Conservation (phyloP, 495 filamentous ascomycete species). For the Aspergillus panamensis region DNA sequence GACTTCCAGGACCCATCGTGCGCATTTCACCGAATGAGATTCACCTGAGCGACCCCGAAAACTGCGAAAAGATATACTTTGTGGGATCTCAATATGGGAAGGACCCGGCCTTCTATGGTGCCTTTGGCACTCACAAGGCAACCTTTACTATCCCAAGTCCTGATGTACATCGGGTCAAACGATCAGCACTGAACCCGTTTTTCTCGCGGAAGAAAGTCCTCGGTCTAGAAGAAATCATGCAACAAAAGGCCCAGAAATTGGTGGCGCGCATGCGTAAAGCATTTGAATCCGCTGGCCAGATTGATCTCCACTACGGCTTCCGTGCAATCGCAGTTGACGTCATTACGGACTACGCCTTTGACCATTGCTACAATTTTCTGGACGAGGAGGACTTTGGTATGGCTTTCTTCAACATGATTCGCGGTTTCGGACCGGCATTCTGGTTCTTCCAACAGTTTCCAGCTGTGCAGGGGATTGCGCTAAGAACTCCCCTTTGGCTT, state of each 20-base stretch:
- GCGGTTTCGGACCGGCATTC: conserved; percentile 17
- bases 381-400: conserved; percentile 20
- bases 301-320: conserved; percentile 27
- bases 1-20: conserved; percentile 25
- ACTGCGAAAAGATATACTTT: conserved; percentile 38
- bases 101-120: conserved; percentile 20
- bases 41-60: conserved; percentile 37
- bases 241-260: conserved; percentile 16
- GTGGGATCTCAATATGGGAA: conserved; percentile 31
- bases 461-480: conserved; percentile 10
- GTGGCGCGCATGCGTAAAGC: conserved; percentile 15
- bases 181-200: conserved; percentile 37
- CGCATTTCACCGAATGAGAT: conserved; percentile 39
- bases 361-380: conserved; percentile 20
- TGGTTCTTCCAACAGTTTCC: conserved; percentile 29
- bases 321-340: conserved; percentile 41
- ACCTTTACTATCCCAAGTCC: conserved; percentile 25
- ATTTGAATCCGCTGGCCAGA: conserved; percentile 13
- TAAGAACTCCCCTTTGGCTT: conserved; percentile 24
- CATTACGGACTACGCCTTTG: conserved; percentile 44
- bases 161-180: conserved; percentile 32
- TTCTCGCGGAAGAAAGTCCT: conserved; percentile 39
- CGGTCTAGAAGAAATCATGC: conserved; percentile 30
- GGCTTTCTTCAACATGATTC: conserved; percentile 20
- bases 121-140: conserved; percentile 17